These are phyloP conservation scores for Gossypium anomalum DNA, from an alignment of 345 rosid genomes.

Conservation along the genomic window DNA sequence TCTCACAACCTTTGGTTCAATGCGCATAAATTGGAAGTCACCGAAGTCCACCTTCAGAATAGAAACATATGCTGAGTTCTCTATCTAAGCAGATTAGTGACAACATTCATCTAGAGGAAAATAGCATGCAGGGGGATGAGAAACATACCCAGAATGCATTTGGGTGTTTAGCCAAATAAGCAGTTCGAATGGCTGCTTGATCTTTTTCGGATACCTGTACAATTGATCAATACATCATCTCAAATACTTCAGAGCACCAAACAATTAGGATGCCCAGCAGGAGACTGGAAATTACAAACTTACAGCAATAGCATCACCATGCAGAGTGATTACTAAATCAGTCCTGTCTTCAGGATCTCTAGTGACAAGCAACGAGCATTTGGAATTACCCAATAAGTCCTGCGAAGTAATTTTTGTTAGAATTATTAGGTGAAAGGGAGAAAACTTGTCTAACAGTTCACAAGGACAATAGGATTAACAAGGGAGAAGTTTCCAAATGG, in stretches of 20 bases:
- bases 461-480: not conserved
- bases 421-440: not conserved
- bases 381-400: constrained; percentile 78
- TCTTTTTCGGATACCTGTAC: constrained; percentile 66
- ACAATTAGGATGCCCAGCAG: not conserved
- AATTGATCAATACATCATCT: constrained; percentile 9
- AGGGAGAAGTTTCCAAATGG: not conserved
- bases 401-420: constrained; percentile 30
- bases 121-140: not conserved
- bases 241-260: not conserved
- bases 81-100: constrained; percentile 2
- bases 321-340: constrained; percentile 73
- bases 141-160: constrained; percentile 84
- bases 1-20: constrained; percentile 75
- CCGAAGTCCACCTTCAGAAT: constrained; percentile 87
- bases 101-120: not conserved
- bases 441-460: not conserved
- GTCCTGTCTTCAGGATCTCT: constrained; percentile 86
- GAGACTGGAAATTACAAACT: constrained; percentile 19
- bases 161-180: constrained; percentile 85
- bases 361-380: constrained; percentile 83
- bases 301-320: constrained; percentile 83
- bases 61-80: constrained; percentile 21
- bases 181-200: constrained; percentile 52
- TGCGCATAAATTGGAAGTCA: constrained; percentile 79